phyloP scores from a whole-genome alignment of 2,329 filamentous ascomycete species.

The Fusarium coicis region DNA sequence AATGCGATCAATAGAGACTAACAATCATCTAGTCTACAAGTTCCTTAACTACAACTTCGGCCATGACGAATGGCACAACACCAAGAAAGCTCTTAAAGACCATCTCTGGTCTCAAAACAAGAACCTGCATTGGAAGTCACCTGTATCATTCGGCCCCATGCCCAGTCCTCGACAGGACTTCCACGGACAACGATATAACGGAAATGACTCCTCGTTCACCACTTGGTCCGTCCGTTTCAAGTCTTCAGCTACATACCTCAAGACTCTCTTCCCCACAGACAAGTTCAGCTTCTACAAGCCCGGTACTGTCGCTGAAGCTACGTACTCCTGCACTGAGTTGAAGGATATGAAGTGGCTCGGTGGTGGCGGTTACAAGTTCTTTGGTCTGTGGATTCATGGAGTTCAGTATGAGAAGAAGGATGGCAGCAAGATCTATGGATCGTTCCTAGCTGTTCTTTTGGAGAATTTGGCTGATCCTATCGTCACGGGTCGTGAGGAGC shows the following conservation, averaged over 20 bases:
- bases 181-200: not conserved
- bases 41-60: constrained; percentile 33
- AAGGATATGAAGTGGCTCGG: constrained; percentile 69
- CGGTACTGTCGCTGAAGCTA: constrained; percentile 57
- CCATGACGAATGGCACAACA: constrained; percentile 38
- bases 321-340: constrained; percentile 55
- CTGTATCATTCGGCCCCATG: constrained; percentile 40
- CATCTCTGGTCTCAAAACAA: constrained; percentile 24
- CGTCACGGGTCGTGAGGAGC: constrained; percentile 67
- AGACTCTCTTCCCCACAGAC: constrained; percentile 58
- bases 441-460: constrained; percentile 67
- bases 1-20: rapidly evolving
- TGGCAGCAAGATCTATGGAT: constrained; percentile 60
- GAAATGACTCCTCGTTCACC: constrained; percentile 49
- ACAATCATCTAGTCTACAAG: not conserved
- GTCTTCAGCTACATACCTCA: constrained; percentile 59
- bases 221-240: constrained; percentile 62
- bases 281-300: constrained; percentile 56
- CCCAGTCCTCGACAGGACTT: constrained; percentile 36
- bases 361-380: constrained; percentile 66
- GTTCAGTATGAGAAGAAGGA: constrained; percentile 65
- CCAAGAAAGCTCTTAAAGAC: constrained; percentile 20
- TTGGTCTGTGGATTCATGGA: constrained; percentile 71
- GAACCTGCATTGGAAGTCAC: constrained; percentile 21
- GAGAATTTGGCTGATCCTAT: constrained; percentile 70